Evolutionary conservation across 2,329 filamentous ascomycete species (phyloP).

Genomic region (Botryotinia globosa): DNA sequence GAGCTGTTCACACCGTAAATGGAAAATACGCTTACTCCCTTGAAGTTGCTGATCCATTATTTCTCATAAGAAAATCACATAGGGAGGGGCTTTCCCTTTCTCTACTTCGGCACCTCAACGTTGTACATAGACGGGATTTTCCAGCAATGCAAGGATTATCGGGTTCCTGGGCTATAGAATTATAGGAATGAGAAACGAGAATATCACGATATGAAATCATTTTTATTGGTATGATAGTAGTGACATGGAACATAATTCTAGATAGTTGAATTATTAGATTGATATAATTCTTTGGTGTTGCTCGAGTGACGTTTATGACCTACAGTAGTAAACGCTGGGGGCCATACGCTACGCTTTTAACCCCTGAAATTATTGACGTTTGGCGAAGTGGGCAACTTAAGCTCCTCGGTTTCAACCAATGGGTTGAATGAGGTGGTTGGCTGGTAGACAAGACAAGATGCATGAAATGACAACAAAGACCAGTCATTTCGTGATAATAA

Average conservation of each 20-base stretch:
- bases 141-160: background rate
- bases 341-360: background rate
- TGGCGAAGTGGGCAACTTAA: slow-evolving; percentile 1
- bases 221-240: background rate
- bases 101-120: background rate
- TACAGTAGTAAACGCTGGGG: background rate
- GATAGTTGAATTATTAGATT: background rate
- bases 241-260: background rate
- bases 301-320: background rate
- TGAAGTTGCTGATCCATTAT: background rate
- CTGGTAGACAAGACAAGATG: slow-evolving; percentile 17
- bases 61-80: background rate
- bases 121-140: slow-evolving; percentile 7
- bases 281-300: background rate
- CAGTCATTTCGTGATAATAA: background rate
- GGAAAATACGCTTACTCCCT: background rate
- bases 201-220: background rate
- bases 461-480: slow-evolving; percentile 3
- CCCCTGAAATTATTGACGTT: slow-evolving; percentile 6
- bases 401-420: background rate
- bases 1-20: background rate
- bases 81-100: background rate
- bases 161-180: slow-evolving; percentile 7
- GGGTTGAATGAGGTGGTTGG: background rate
- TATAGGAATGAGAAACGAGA: slow-evolving; percentile 6